Evolutionary conservation across 75 land plant genomes (phyloP).

Genomic region (Cunninghamia lanceolata): DNA sequence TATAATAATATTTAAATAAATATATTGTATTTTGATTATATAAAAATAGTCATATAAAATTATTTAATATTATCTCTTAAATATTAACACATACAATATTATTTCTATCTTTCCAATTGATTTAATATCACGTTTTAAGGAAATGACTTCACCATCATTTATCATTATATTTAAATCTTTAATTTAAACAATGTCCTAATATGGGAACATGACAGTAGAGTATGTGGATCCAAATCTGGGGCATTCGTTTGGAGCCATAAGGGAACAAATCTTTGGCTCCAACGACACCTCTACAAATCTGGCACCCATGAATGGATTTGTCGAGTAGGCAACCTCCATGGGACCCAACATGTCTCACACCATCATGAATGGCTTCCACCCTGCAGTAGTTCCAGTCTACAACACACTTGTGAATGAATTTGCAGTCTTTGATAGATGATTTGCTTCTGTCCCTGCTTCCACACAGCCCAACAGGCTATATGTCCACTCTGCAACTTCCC

Average conservation of each 20-base stretch:
- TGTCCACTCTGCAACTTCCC: slow-evolving; percentile 59
- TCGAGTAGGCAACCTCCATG: slow-evolving; percentile 40
- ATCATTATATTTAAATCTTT: too few relatives aligned
- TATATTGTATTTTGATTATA: too few relatives aligned
- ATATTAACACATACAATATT: too few relatives aligned
- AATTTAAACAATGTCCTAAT: too few relatives aligned
- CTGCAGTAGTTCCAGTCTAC: slow-evolving; percentile 44
- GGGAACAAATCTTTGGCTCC: slow-evolving; percentile 53
- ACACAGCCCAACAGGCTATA: slow-evolving; percentile 59
- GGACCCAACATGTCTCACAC: slow-evolving; percentile 20
- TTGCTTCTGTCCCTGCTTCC: slow-evolving; percentile 54
- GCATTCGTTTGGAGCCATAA: slow-evolving; percentile 47
- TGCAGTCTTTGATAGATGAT: slow-evolving; percentile 52
- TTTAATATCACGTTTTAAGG: too few relatives aligned
- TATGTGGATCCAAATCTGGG: slow-evolving; percentile 59
- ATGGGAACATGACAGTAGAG: too few relatives aligned
- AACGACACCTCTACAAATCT: slow-evolving; percentile 28
- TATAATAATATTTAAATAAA: too few relatives aligned
- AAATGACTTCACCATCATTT: too few relatives aligned
- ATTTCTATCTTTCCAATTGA: too few relatives aligned
- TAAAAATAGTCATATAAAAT: too few relatives aligned
- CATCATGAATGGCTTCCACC: slow-evolving; percentile 56
- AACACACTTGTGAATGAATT: slow-evolving; percentile 35
- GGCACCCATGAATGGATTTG: slow-evolving; percentile 57
- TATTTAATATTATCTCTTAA: too few relatives aligned